Base-by-base conservation (phyloP, 495 filamentous ascomycete genomes). In the Terfezia boudieri region DNA sequence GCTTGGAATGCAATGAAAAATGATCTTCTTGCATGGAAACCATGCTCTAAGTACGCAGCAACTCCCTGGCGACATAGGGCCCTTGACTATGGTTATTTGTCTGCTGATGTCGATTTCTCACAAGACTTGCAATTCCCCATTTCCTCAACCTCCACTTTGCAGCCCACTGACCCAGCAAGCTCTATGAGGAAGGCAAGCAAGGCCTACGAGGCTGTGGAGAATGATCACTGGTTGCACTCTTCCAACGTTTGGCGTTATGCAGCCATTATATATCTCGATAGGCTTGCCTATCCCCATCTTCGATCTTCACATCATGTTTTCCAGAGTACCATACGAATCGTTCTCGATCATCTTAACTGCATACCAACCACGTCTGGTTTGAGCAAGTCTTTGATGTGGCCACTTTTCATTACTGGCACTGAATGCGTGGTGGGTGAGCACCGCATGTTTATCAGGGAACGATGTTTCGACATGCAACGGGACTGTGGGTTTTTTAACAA, bases 401-500 rank as follows among this genome's bases (percentile, higher is more conserved):
- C 89, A 9, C 73, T 95, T 9, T 94, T 94, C 64, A 82, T 95
- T 51, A 81, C 80, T 0, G 88, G 89, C 35, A 86, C 84, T 22
- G 89, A 94, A 70, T 93, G 87, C 64, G 83, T 93, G 53, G 79
- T 82, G 53, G 82, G n/a, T n/a, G n/a, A n/a, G n/a, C n/a, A n/a
- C n/a, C n/a, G n/a, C n/a, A 72, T 74, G 36, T 74, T 86, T 50
- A 81, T 96, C 50, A 76, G 85, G 17, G 69, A 77, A 60, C 77
- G 87, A 52, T 94, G 86, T 70, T 71, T 79, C 41, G 86, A 89
- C 64, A 86, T 94, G 60, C 84, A 86, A 71, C 74, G 78, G 23
- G 82, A 88, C 61, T 86, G 81, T 48, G 88, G 86, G 12, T 94
- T 95, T 65, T 83, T 83, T 69, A 95, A 95, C 64, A 94, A 93